Percentiles rank a stretch among this genome's conserved stretches.
phyloP scores from a whole-genome alignment of 139 green algal genomes.

The Asterochloris erici region DNA sequence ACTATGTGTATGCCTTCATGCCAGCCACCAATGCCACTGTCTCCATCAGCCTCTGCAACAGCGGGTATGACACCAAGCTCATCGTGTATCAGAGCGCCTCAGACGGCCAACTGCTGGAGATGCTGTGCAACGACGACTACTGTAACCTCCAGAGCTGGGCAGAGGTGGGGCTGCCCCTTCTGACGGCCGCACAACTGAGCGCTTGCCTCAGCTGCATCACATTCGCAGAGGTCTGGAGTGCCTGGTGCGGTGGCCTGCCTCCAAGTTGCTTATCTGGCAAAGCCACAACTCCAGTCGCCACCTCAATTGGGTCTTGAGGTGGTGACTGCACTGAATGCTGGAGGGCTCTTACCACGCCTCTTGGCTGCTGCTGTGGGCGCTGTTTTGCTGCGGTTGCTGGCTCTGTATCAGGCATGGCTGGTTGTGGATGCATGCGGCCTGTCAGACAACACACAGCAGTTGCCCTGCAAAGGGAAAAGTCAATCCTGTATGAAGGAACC shows the following conservation, averaged over 20 bases:
- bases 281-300: no score
- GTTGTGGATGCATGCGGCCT: no score
- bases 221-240: neutral
- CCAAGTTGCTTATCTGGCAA: neutral
- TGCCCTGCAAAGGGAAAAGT: no score
- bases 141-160: slow-evolving; percentile 2
- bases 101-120: neutral
- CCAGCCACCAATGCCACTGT: neutral
- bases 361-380: no score
- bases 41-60: slow-evolving; percentile 5
- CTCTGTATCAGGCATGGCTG: no score
- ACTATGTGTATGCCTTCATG: slow-evolving; percentile 14
- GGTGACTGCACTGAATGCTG: no score
- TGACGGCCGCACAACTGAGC: neutral
- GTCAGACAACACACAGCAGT: no score
- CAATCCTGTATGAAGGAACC: no score
- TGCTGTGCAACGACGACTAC: slow-evolving; percentile 6
- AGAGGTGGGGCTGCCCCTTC: neutral
- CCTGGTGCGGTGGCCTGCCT: neutral
- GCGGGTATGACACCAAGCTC: slow-evolving; percentile 13
- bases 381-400: no score
- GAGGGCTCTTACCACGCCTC: no score
- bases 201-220: neutral
- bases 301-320: no score
- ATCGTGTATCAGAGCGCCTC: neutral